Evolutionary conservation across 1,284 basidiomycete species (phyloP).

Genomic region (Sporisorium iseilematis-ciliati): DNA sequence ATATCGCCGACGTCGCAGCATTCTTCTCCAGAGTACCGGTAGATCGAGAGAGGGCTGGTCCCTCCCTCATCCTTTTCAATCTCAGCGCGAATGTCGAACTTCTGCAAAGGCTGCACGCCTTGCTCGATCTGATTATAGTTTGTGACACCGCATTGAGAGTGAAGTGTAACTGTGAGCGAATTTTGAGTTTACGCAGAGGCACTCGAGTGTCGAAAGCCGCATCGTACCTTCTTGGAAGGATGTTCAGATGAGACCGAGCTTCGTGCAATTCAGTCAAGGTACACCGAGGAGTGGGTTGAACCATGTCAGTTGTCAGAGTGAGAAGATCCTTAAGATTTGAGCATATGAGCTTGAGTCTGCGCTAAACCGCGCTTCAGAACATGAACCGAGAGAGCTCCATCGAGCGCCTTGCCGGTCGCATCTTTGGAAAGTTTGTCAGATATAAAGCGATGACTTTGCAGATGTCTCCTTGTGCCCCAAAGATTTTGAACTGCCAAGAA

Average conservation of each 20-base stretch:
- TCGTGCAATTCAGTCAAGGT: background rate
- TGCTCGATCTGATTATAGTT: background rate
- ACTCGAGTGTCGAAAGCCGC: conserved; percentile 2
- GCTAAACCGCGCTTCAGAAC: background rate
- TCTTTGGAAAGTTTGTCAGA: background rate
- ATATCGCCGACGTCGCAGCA: no score
- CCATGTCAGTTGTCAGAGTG: background rate
- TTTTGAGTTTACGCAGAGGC: background rate
- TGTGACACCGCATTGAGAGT: background rate
- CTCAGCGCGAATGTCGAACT: background rate
- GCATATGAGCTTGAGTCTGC: background rate
- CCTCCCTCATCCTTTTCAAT: background rate
- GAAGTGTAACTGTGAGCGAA: background rate
- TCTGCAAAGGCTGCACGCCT: background rate
- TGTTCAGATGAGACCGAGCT: background rate
- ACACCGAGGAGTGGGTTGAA: conserved; percentile 3
- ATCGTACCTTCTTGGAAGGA: no score
- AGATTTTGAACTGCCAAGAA: background rate
- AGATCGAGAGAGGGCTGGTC: background rate
- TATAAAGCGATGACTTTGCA: background rate
- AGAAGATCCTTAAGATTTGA: background rate
- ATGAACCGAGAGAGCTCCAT: background rate
- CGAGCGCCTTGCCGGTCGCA: background rate
- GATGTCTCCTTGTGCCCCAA: background rate
- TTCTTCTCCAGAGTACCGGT: background rate